Conservation (phyloP, 805 yeast species). For the Wickerhamiella australiensis region DNA sequence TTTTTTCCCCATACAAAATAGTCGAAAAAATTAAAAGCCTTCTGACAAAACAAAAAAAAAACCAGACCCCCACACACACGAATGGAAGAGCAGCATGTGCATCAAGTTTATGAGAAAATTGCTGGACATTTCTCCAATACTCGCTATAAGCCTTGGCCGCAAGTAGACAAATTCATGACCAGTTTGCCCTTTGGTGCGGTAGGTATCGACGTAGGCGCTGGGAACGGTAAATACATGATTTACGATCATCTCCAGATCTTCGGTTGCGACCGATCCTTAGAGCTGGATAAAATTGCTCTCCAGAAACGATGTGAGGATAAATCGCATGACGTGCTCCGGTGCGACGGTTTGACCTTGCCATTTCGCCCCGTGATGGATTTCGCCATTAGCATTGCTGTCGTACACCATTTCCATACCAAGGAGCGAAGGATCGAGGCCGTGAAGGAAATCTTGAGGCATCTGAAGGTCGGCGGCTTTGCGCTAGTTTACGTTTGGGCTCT, state of each 20-base stretch:
- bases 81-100: slow-evolving; percentile 72
- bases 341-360: slow-evolving; percentile 68
- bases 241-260: slow-evolving; percentile 56
- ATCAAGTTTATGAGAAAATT: slow-evolving; percentile 83
- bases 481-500: slow-evolving; percentile 93
- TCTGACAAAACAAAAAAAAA: not conserved
- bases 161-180: slow-evolving; percentile 60
- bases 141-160: slow-evolving; percentile 95
- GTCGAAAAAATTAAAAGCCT: too few relatives aligned
- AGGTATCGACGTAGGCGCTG: slow-evolving; percentile 94
- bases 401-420: slow-evolving; percentile 85
- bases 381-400: slow-evolving; percentile 89
- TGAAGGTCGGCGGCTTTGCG: slow-evolving; percentile 52
- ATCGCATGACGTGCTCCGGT: slow-evolving; percentile 49
- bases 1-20: slow-evolving; percentile 65
- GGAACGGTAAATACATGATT: slow-evolving; percentile 83
- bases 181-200: slow-evolving; percentile 41
- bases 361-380: slow-evolving; percentile 54
- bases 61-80: not conserved
- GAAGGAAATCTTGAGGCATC: slow-evolving; percentile 46
- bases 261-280: slow-evolving; percentile 40
- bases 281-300: slow-evolving; percentile 29
- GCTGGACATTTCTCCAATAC: slow-evolving; percentile 91
- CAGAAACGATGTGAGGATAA: slow-evolving; percentile 50
- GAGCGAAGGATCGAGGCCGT: slow-evolving; percentile 72